Evolutionary conservation across 306 rosid species (phyloP).

Genomic region (Medicago arabica): DNA sequence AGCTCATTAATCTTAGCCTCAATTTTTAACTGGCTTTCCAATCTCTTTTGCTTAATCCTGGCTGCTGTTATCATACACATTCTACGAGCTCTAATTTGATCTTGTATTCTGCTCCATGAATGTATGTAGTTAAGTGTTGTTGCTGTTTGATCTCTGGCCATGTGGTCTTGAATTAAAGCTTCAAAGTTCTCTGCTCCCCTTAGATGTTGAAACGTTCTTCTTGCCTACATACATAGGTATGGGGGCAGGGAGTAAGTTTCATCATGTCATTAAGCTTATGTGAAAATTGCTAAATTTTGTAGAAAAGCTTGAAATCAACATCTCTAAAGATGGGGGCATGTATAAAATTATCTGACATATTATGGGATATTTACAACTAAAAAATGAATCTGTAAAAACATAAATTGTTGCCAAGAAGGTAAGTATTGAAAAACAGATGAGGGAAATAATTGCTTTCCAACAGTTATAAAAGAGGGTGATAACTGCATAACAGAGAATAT

Average conservation of each 20-base stretch:
- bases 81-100: slow-evolving; percentile 70
- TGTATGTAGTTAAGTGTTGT: slow-evolving; percentile 68
- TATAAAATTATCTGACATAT: background rate
- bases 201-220: slow-evolving; percentile 50
- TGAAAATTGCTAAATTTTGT: slow-evolving; percentile 24
- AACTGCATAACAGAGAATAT: slow-evolving; percentile 23
- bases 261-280: slow-evolving; percentile 14
- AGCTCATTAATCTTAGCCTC: slow-evolving; percentile 79
- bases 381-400: background rate
- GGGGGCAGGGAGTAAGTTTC: slow-evolving; percentile 9
- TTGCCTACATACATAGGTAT: slow-evolving; percentile 51
- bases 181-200: slow-evolving; percentile 56
- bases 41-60: slow-evolving; percentile 59
- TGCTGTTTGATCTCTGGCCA: slow-evolving; percentile 57
- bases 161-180: slow-evolving; percentile 58
- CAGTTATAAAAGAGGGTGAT: background rate
- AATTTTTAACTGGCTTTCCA: slow-evolving; percentile 69
- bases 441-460: slow-evolving; percentile 16
- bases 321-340: background rate
- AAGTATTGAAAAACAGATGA: background rate
- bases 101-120: slow-evolving; percentile 80
- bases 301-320: slow-evolving; percentile 8
- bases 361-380: slow-evolving; percentile 5
- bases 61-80: slow-evolving; percentile 73
- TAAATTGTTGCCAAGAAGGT: background rate